Percentiles rank a stretch among this genome's conserved stretches.
phyloP scores from a whole-genome alignment of 23 red algal genomes.

The Cyanidiococcus yangmingshanensis region DNA sequence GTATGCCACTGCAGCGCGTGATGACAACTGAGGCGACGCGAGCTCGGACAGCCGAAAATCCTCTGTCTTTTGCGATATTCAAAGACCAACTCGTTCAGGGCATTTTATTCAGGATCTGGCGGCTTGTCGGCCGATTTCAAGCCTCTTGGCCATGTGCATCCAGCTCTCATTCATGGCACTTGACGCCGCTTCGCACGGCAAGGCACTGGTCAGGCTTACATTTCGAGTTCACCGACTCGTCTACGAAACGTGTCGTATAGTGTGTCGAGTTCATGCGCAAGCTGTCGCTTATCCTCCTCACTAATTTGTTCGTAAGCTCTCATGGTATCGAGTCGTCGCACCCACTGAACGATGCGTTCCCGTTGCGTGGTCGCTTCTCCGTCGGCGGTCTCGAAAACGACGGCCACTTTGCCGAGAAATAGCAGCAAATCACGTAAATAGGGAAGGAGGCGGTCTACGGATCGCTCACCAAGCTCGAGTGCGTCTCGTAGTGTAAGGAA shows the following conservation, averaged over 20 bases:
- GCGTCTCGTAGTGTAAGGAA: conserved; percentile 4
- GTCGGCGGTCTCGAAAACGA: background rate
- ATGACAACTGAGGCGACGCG: too few relatives aligned
- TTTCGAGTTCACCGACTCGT: conserved; percentile 11
- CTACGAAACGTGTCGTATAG: background rate
- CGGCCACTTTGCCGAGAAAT: background rate
- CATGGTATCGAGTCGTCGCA: conserved; percentile 4
- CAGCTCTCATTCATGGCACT: too few relatives aligned
- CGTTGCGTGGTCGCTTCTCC: background rate
- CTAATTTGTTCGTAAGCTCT: background rate
- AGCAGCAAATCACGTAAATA: conserved; percentile 4
- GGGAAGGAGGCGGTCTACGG: background rate
- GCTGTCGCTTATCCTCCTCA: conserved; percentile 15
- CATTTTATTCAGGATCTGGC: too few relatives aligned
- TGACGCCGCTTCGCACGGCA: too few relatives aligned
- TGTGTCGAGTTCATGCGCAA: background rate
- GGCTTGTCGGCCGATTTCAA: too few relatives aligned
- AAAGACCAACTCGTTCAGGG: too few relatives aligned
- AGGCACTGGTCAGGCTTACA: too few relatives aligned
- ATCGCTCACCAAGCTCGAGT: conserved; percentile 3
- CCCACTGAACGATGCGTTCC: conserved; percentile 17
- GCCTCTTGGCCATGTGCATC: too few relatives aligned
- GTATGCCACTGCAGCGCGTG: too few relatives aligned
- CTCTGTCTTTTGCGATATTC: too few relatives aligned
- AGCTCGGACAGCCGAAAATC: too few relatives aligned